phyloP scores from a whole-genome alignment of 371 early-diverging fungal genomes.

The Blakeslea trispora region DNA sequence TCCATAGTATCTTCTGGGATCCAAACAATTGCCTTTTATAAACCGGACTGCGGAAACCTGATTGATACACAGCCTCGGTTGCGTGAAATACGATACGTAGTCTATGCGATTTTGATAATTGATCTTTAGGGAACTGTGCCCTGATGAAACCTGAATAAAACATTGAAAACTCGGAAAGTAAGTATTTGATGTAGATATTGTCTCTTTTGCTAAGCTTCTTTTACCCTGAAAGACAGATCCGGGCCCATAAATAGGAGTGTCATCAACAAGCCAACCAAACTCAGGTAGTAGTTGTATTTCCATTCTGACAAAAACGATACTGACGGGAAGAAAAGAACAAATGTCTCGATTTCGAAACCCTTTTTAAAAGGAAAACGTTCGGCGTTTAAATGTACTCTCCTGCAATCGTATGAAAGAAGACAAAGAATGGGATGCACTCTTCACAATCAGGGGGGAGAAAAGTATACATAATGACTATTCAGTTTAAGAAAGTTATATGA shows the following conservation, averaged over 20 bases:
- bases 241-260: conserved; percentile 20
- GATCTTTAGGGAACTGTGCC: conserved; percentile 2
- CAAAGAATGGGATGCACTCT: too few species aligned
- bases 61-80: conserved; percentile 4
- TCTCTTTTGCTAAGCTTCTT: not conserved
- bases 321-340: not conserved
- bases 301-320: not conserved
- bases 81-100: conserved; percentile 23
- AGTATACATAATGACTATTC: too few species aligned
- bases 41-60: not conserved
- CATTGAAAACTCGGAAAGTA: too few species aligned
- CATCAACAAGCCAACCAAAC: conserved; percentile 21
- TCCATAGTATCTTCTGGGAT: conserved; percentile 15
- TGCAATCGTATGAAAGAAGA: too few species aligned
- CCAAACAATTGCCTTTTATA: conserved; percentile 19
- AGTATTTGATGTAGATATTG: not conserved
- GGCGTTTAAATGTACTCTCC: too few species aligned
- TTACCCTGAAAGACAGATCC: conserved; percentile 35
- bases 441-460: too few species aligned
- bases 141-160: conserved; percentile 22
- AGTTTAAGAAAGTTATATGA: too few species aligned
- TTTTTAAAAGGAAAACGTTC: too few species aligned
- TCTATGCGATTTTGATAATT: conserved; percentile 11
- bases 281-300: conserved; percentile 19
- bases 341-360: too few species aligned